Conservation (phyloP, 306 rosid genomes). For the Arachis stenosperma region DNA sequence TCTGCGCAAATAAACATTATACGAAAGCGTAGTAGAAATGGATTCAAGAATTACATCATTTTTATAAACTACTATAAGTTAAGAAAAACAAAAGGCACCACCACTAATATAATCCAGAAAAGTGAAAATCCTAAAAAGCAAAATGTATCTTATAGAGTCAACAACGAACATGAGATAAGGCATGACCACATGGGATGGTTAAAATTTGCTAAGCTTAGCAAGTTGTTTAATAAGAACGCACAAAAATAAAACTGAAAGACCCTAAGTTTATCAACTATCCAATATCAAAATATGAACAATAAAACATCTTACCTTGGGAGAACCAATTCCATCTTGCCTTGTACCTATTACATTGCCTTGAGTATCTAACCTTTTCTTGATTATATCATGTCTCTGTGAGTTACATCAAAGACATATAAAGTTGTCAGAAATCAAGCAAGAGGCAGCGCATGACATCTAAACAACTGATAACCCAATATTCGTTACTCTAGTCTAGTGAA, state of each 20-base stretch:
- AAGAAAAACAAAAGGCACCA: constrained; percentile 23
- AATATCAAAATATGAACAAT: constrained; percentile 14
- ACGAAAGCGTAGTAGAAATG: constrained; percentile 26
- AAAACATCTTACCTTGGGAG: constrained; percentile 71
- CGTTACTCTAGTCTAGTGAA: background rate
- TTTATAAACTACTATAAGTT: background rate
- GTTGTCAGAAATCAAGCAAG: background rate
- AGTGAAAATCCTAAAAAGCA: background rate
- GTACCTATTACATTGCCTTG: constrained; percentile 90
- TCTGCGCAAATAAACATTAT: constrained; percentile 54
- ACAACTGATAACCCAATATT: background rate
- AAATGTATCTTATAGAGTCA: constrained; percentile 21
- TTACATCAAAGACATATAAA: constrained; percentile 20
- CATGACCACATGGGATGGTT: background rate
- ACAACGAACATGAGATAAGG: background rate
- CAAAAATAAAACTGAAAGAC: constrained; percentile 7
- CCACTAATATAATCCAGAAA: constrained; percentile 11
- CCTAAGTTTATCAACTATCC: constrained; percentile 9
- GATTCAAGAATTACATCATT: constrained; percentile 16
- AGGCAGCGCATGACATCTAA: constrained; percentile 1
- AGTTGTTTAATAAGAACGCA: background rate
- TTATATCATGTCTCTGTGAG: constrained; percentile 87
- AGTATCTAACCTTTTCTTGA: constrained; percentile 87
- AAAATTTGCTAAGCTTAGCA: background rate
- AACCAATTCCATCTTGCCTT: constrained; percentile 90